These are phyloP conservation scores for Pulveroboletus sp. DNA, from an alignment of 768 basidiomycete species.

Conservation along the genomic window DNA sequence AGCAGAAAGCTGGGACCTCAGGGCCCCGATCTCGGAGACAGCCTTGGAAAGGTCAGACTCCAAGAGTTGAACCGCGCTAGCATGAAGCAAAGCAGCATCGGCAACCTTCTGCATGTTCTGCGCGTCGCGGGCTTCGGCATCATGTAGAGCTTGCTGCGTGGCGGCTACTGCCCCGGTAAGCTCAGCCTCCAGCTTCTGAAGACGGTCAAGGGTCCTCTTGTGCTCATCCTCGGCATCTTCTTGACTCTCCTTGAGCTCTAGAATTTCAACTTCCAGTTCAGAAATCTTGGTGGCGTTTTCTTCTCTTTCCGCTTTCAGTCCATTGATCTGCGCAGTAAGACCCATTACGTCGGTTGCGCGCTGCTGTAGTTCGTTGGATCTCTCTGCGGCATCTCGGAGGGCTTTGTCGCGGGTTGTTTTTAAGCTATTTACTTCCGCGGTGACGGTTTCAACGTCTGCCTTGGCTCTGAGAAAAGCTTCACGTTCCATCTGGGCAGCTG, in stretches of 20 bases:
- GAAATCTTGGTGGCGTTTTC: slow-evolving; percentile 70
- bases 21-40: slow-evolving; percentile 40
- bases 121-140: slow-evolving; percentile 45
- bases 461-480: slow-evolving; percentile 64
- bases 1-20: slow-evolving; percentile 47
- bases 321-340: slow-evolving; percentile 48
- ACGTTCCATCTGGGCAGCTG: slow-evolving; percentile 58
- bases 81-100: slow-evolving; percentile 42
- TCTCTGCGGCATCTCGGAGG: slow-evolving; percentile 44
- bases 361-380: slow-evolving; percentile 45
- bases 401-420: slow-evolving; percentile 49
- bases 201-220: slow-evolving; percentile 39
- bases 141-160: slow-evolving; percentile 46
- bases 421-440: slow-evolving; percentile 50
- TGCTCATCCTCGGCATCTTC: slow-evolving; percentile 64
- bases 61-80: slow-evolving; percentile 43
- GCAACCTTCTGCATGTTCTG: slow-evolving; percentile 41
- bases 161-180: slow-evolving; percentile 47
- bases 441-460: slow-evolving; percentile 54
- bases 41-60: slow-evolving; percentile 44
- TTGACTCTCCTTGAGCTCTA: slow-evolving; percentile 71
- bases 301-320: slow-evolving; percentile 63
- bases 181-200: slow-evolving; percentile 55
- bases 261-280: slow-evolving; percentile 77
- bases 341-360: slow-evolving; percentile 41